Conservation (phyloP, 1,284 basidiomycete genomes). For the Cryptococcus amylolentus region DNA sequence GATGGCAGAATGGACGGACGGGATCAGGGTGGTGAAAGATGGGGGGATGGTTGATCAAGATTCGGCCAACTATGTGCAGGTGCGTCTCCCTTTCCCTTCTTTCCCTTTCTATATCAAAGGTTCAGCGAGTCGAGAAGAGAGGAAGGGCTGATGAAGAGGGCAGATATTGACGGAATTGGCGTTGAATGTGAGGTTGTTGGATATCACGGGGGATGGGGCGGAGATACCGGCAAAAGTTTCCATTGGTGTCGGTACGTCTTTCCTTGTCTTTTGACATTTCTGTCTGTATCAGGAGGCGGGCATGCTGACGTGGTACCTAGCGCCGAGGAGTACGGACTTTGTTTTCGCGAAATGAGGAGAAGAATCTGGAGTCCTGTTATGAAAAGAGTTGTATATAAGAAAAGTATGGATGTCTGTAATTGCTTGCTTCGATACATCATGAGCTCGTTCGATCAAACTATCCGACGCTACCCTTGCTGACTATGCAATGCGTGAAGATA, state of each 20-base stretch:
- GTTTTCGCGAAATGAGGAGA: conserved; percentile 63
- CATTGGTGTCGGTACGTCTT: conserved; percentile 26
- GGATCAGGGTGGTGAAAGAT: conserved; percentile 80
- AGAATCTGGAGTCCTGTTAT: too few relatives aligned
- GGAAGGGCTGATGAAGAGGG: not conserved
- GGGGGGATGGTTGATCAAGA: conserved; percentile 78
- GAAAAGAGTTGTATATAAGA: too few relatives aligned
- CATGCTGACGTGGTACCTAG: conserved; percentile 54
- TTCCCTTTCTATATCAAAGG: conserved; percentile 19
- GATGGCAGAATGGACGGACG: conserved; percentile 96
- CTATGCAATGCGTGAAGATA: too few relatives aligned
- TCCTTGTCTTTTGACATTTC: not conserved
- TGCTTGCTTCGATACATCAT: too few relatives aligned
- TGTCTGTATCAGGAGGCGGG: not conserved
- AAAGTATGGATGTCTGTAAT: too few relatives aligned
- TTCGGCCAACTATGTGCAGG: conserved; percentile 71
- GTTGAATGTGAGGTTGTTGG: conserved; percentile 86
- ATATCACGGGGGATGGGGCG: conserved; percentile 85
- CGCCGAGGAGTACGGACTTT: conserved; percentile 76
- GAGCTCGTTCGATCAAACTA: too few relatives aligned
- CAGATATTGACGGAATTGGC: conserved; percentile 79
- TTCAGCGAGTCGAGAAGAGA: conserved; percentile 23
- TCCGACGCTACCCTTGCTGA: too few relatives aligned
- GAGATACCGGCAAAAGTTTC: conserved; percentile 63
- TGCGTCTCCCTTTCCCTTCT: conserved; percentile 10